Evolutionary conservation across 208 protist species (phyloP).

Genomic region (Endotrypanum monterogeii): DNA sequence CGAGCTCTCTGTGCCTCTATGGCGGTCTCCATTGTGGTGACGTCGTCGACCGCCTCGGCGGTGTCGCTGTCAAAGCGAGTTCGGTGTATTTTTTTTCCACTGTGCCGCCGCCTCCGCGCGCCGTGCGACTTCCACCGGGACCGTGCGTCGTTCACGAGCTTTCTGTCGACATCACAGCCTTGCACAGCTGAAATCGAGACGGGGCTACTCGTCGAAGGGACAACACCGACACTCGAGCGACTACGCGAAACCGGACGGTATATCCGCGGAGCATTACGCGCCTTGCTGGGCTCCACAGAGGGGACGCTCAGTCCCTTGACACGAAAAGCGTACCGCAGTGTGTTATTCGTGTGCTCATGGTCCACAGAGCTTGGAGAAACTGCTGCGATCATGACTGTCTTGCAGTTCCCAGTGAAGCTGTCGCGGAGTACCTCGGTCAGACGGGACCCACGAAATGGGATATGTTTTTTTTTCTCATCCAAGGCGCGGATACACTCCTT

Average conservation of each 20-base stretch:
- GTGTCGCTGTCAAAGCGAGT: background rate
- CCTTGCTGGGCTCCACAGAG: constrained; percentile 58
- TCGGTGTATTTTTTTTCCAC: background rate
- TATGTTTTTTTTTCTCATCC: constrained; percentile 92
- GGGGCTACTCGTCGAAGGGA: background rate
- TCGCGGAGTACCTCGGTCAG: constrained; percentile 97
- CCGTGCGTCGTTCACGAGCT: background rate
- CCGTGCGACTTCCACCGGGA: constrained; percentile 8
- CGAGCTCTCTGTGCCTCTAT: constrained; percentile 8
- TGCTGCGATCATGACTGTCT: constrained; percentile 96
- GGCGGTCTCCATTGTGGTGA: background rate
- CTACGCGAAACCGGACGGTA: constrained; percentile 13
- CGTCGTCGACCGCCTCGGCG: background rate
- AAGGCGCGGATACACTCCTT: constrained; percentile 99
- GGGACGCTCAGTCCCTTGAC: constrained; percentile 83
- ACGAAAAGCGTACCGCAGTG: constrained; percentile 97
- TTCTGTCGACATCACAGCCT: background rate
- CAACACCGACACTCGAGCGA: background rate
- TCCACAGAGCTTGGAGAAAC: constrained; percentile 86
- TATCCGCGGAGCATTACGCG: constrained; percentile 65
- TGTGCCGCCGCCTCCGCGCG: background rate
- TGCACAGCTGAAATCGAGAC: background rate
- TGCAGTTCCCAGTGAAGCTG: constrained; percentile 95
- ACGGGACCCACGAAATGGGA: constrained; percentile 96
- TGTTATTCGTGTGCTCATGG: constrained; percentile 97